phyloP scores from a whole-genome alignment of 169 alveolate genomes.

The Eimeria praecox region DNA sequence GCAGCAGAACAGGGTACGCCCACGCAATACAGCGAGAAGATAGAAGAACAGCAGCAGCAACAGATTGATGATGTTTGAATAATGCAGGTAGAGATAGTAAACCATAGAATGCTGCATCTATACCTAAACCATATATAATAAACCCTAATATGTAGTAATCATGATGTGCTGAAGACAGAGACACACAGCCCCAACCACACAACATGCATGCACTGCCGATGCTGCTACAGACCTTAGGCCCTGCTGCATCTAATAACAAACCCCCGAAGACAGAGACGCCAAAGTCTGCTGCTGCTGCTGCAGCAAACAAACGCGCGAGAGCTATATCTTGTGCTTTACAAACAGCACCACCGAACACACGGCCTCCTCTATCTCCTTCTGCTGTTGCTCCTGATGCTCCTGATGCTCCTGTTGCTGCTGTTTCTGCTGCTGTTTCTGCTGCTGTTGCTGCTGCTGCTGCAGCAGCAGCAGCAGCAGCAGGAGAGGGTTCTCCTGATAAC shows the following conservation, averaged over 20 bases:
- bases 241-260: slow-evolving; percentile 48
- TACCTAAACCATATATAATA: slow-evolving; percentile 52
- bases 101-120: slow-evolving; percentile 77
- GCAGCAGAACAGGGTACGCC: slow-evolving; percentile 33
- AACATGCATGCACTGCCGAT: slow-evolving; percentile 37
- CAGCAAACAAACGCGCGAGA: slow-evolving; percentile 52
- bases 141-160: neutral
- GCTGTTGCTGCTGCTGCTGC: neutral
- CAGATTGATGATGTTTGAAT: slow-evolving; percentile 33
- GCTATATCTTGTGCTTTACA: slow-evolving; percentile 72
- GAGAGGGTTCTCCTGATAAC: too few relatives aligned
- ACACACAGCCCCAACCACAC: slow-evolving; percentile 59
- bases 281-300: slow-evolving; percentile 70
- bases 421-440: too few relatives aligned
- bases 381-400: slow-evolving; percentile 43
- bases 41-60: slow-evolving; percentile 11
- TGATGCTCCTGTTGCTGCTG: slow-evolving; percentile 9
- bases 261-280: slow-evolving; percentile 78
- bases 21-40: slow-evolving; percentile 40
- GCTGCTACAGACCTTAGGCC: slow-evolving; percentile 69
- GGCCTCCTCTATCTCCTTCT: neutral
- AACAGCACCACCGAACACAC: neutral
- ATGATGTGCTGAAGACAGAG: slow-evolving; percentile 8
- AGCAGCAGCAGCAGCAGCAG: too few relatives aligned
- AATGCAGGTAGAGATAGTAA: slow-evolving; percentile 16